phyloP scores from a whole-genome alignment of 257 asterid species.

The Vinca minor region DNA sequence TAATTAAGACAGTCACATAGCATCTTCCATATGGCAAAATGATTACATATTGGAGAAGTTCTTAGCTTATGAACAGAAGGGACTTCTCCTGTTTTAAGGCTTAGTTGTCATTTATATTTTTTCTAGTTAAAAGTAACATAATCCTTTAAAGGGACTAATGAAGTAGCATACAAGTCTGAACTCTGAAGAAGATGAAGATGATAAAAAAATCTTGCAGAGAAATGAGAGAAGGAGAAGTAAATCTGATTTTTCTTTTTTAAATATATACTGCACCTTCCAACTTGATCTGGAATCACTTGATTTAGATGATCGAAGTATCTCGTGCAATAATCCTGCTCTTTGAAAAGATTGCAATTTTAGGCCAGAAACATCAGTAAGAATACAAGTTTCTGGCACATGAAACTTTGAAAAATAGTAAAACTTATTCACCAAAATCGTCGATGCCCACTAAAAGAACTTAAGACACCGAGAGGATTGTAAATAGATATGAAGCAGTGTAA shows the following conservation, averaged over 20 bases:
- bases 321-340: slow-evolving; percentile 56
- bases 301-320: slow-evolving; percentile 79
- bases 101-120: background rate
- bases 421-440: background rate
- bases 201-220: background rate
- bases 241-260: background rate
- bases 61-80: background rate
- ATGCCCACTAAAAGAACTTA: background rate
- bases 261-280: slow-evolving; percentile 63
- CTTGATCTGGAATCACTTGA: slow-evolving; percentile 63
- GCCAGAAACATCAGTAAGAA: slow-evolving; percentile 19
- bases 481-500: background rate
- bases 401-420: slow-evolving; percentile 5
- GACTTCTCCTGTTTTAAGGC: background rate
- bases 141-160: background rate
- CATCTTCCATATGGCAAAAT: background rate
- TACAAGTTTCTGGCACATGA: background rate
- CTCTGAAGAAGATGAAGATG: background rate
- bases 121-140: background rate
- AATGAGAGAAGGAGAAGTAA: background rate
- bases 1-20: background rate
- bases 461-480: background rate
- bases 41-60: no score
- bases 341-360: background rate
- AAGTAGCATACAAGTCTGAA: background rate